These are phyloP conservation scores for Verticillium tricorpus DNA, from an alignment of 2,329 filamentous ascomycete species.

Conservation along the genomic window DNA sequence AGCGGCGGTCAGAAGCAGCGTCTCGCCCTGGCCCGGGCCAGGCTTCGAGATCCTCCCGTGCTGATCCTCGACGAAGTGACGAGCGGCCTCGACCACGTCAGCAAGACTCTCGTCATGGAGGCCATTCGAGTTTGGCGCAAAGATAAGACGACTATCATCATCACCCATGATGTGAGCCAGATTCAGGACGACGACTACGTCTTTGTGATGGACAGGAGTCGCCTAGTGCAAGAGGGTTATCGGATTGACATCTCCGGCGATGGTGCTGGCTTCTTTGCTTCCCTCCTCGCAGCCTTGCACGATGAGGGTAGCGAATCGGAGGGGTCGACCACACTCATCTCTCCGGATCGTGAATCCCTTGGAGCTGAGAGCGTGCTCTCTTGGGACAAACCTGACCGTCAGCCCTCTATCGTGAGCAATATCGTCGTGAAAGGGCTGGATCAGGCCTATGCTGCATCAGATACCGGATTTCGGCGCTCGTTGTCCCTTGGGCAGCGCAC, in stretches of 20 bases:
- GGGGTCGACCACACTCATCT: not conserved
- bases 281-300: constrained; percentile 25
- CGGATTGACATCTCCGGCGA: constrained; percentile 48
- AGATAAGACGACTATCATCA: constrained; percentile 84
- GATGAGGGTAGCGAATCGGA: not conserved
- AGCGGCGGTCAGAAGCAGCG: constrained; percentile 85
- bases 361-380: not conserved
- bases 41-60: constrained; percentile 71
- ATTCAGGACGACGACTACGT: constrained; percentile 71
- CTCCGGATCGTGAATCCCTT: not conserved
- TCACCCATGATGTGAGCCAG: constrained; percentile 83
- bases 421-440: not conserved
- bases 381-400: not conserved
- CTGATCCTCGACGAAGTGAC: constrained; percentile 87
- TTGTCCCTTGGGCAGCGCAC: not conserved
- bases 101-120: constrained; percentile 63
- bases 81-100: constrained; percentile 76
- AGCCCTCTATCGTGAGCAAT: not conserved
- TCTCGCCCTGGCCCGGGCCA: constrained; percentile 74
- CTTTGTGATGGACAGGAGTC: constrained; percentile 70
- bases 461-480: not conserved
- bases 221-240: constrained; percentile 65
- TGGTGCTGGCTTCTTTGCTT: constrained; percentile 40
- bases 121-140: constrained; percentile 72
- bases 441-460: not conserved